phyloP scores from a whole-genome alignment of 345 rosid species.

The Melastoma malabathricum region DNA sequence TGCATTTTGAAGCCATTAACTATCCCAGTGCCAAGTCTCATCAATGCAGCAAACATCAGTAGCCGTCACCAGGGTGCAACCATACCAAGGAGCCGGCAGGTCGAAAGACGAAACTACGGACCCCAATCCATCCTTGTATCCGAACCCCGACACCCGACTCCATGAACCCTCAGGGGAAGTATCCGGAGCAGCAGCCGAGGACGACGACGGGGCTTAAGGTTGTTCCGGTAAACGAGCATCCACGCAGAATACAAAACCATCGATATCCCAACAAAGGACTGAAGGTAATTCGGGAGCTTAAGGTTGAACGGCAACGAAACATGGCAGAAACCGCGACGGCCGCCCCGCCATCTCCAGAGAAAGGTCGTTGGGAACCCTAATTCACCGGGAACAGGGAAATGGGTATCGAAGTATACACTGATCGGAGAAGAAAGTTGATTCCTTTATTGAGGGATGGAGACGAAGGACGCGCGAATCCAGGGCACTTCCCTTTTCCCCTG shows the following conservation, averaged over 20 bases:
- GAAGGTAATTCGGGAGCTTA: constrained; percentile 56
- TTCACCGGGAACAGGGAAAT: background rate
- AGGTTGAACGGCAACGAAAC: constrained; percentile 44
- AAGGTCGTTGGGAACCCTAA: background rate
- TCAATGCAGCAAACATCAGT: too few relatives aligned
- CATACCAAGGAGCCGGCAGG: constrained; percentile 86
- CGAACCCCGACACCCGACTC: constrained; percentile 16
- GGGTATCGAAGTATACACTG: too few relatives aligned
- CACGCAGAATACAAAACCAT: constrained; percentile 64
- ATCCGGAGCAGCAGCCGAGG: constrained; percentile 9
- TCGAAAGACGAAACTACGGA: constrained; percentile 34
- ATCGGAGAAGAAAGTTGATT: too few relatives aligned
- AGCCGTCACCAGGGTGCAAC: background rate
- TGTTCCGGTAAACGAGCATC: constrained; percentile 80
- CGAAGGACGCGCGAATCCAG: too few relatives aligned
- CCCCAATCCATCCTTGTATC: constrained; percentile 23
- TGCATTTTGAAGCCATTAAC: too few relatives aligned
- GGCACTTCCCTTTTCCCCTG: too few relatives aligned
- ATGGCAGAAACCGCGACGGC: constrained; percentile 65
- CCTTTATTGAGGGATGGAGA: too few relatives aligned
- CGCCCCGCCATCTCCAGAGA: constrained; percentile 39
- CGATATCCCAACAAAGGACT: constrained; percentile 51
- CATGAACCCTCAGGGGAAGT: constrained; percentile 7
- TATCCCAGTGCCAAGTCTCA: too few relatives aligned
- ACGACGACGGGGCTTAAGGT: constrained; percentile 12